phyloP scores from a whole-genome alignment of 2,329 filamentous ascomycete genomes.

The Colletotrichum costaricense region DNA sequence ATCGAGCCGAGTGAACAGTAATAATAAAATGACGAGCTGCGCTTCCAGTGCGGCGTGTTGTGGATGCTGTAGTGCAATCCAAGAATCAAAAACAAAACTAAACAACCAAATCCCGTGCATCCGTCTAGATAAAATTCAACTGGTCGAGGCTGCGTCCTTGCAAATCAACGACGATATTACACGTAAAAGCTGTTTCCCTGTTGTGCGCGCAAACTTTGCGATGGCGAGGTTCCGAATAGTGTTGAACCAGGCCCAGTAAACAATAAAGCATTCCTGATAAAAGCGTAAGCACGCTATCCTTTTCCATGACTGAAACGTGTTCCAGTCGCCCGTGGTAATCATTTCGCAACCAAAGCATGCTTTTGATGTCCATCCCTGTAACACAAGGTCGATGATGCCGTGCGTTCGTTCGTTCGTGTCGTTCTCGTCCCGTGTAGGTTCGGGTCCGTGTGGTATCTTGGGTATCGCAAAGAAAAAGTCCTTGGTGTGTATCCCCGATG shows the following conservation, averaged over 20 bases:
- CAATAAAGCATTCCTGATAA: constrained; percentile 10
- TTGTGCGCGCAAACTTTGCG: background rate
- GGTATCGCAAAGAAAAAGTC: constrained; percentile 37
- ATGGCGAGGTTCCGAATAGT: background rate
- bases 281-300: constrained; percentile 3
- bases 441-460: constrained; percentile 31
- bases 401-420: constrained; percentile 35
- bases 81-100: background rate
- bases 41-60: constrained; percentile 16
- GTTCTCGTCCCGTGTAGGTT: constrained; percentile 24
- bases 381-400: constrained; percentile 22
- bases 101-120: background rate
- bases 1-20: constrained; percentile 18
- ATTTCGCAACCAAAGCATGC: constrained; percentile 31
- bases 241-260: background rate
- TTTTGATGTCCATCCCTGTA: constrained; percentile 28
- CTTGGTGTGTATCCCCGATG: constrained; percentile 34
- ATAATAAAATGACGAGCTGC: background rate
- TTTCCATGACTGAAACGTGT: constrained; percentile 21
- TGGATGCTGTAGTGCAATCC: background rate
- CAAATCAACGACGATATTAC: constrained; percentile 7
- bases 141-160: background rate
- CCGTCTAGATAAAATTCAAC: background rate
- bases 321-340: constrained; percentile 17
- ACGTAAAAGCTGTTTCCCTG: constrained; percentile 6